Conservation (phyloP, 306 rosid genomes). For the Quercus ilex region DNA sequence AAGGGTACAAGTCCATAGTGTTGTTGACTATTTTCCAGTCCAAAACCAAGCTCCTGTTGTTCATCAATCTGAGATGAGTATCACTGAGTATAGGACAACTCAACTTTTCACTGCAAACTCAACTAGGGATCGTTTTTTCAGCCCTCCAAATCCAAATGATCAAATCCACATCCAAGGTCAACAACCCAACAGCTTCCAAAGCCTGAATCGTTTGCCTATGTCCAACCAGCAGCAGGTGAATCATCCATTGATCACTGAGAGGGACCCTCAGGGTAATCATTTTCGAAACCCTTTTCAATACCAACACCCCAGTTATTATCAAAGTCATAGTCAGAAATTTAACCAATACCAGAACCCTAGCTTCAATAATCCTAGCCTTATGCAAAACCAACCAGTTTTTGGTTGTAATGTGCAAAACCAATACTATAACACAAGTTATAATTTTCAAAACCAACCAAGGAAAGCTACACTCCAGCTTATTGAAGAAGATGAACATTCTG, state of each 20-base stretch:
- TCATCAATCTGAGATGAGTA: neutral
- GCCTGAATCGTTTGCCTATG: neutral
- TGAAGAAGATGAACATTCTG: neutral
- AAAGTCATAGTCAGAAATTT: too few relatives aligned
- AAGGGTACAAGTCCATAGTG: neutral
- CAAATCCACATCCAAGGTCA: neutral
- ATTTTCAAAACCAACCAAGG: neutral
- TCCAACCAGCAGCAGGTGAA: neutral
- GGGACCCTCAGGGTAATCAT: neutral
- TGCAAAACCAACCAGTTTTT: neutral
- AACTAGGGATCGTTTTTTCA: neutral
- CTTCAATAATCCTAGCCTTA: neutral
- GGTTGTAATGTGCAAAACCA: neutral
- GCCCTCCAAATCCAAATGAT: neutral
- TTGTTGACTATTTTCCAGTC: slow-evolving; percentile 1
- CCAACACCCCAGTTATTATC: too few relatives aligned
- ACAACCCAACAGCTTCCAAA: neutral
- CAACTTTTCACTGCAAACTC: slow-evolving; percentile 1
- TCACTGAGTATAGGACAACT: slow-evolving; percentile 9
- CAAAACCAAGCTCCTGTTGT: neutral
- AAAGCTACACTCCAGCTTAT: neutral
- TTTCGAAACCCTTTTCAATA: too few relatives aligned
- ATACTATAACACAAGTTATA: neutral
- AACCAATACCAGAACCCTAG: neutral
- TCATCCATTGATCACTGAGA: neutral